These are phyloP conservation scores for Murraya paniculata DNA, from an alignment of 345 rosid genomes.

Conservation along the genomic window DNA sequence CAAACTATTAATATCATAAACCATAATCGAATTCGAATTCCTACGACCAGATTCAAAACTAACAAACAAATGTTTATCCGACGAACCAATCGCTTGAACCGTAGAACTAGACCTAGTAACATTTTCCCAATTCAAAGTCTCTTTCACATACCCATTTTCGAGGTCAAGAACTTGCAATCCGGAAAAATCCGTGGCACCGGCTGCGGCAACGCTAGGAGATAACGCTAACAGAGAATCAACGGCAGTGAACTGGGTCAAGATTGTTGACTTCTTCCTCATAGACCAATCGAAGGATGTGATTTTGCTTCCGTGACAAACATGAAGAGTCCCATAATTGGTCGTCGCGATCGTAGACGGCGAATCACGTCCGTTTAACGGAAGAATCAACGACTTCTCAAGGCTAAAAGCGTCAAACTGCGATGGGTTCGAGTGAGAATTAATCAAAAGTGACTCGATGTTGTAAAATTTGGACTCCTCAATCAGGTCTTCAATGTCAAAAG, in stretches of 20 bases:
- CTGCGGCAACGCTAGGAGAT: constrained; percentile 57
- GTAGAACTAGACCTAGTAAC: constrained; percentile 65
- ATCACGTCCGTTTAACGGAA: constrained; percentile 72
- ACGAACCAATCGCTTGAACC: constrained; percentile 81
- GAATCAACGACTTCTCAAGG: constrained; percentile 53
- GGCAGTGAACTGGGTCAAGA: constrained; percentile 75
- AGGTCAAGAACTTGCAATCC: constrained; percentile 84
- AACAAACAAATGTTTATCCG: constrained; percentile 53
- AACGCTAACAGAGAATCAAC: constrained; percentile 74
- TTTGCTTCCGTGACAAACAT: constrained; percentile 86
- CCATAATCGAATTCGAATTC: constrained; percentile 81
- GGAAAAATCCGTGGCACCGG: constrained; percentile 86
- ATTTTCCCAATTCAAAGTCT: constrained; percentile 69
- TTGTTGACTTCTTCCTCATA: constrained; percentile 58
- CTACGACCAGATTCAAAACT: constrained; percentile 93
- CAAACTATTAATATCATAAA: constrained; percentile 63
- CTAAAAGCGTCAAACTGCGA: constrained; percentile 75
- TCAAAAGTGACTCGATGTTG: constrained; percentile 57
- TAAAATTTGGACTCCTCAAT: constrained; percentile 78
- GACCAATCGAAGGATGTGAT: constrained; percentile 96
- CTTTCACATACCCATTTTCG: constrained; percentile 53
- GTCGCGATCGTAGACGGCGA: constrained; percentile 61
- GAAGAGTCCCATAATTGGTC: constrained; percentile 58
- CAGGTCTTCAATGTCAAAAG: constrained; percentile 61
- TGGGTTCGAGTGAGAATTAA: constrained; percentile 52